Conservation (phyloP, 805 yeast genomes). For the Dipodascopsis uninucleata region DNA sequence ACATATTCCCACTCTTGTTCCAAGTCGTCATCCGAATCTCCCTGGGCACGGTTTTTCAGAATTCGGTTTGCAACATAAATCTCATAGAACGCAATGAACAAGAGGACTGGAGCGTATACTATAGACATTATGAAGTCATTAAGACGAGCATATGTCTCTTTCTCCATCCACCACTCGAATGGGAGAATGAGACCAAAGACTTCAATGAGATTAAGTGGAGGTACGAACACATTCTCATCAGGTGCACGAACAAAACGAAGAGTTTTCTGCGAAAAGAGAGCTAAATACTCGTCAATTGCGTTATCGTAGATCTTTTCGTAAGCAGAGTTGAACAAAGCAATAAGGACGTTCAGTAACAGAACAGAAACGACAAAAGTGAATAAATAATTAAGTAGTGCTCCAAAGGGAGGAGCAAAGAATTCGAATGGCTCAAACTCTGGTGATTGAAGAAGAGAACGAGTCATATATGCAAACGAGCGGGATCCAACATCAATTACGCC, state of each 20-base stretch:
- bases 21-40: conserved; percentile 72
- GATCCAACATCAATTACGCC: conserved; percentile 74
- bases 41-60: conserved; percentile 61
- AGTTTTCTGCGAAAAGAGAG: conserved; percentile 79
- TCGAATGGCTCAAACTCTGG: conserved; percentile 69
- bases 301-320: conserved; percentile 76
- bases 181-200: conserved; percentile 48
- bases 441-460: conserved; percentile 69
- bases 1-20: conserved; percentile 80
- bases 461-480: conserved; percentile 58
- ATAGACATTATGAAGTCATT: conserved; percentile 58
- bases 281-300: conserved; percentile 81
- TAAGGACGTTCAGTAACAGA: conserved; percentile 69
- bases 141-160: conserved; percentile 40
- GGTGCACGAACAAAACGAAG: conserved; percentile 83
- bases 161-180: conserved; percentile 39
- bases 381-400: conserved; percentile 69
- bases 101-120: conserved; percentile 64
- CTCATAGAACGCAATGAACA: conserved; percentile 61
- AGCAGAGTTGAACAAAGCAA: conserved; percentile 83
- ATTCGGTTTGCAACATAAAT: conserved; percentile 64
- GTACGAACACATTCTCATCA: conserved; percentile 77
- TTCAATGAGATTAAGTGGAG: conserved; percentile 79
- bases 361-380: conserved; percentile 71
- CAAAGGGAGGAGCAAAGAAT: conserved; percentile 78